Base-by-base conservation (phyloP, 2,329 filamentous ascomycete species). In the Dactylonectria macrodidyma region DNA sequence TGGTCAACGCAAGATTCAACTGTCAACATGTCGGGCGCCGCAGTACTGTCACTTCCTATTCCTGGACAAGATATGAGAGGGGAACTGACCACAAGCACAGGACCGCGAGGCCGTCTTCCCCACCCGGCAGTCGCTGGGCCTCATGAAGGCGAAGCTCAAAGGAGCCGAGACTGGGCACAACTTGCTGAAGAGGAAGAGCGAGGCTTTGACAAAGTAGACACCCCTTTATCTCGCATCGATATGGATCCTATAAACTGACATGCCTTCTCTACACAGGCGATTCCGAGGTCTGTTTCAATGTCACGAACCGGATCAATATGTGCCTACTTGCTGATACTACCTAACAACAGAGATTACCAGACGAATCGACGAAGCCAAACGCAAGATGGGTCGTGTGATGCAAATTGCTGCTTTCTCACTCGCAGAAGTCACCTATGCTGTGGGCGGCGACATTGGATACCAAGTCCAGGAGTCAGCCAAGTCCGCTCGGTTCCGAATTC, bases 361-460 rank as follows among this genome's bases (percentile, higher is more conserved):
- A 81, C 93, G 96, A 78, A 99, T 99, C 83, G 95, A 99, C 85
- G 96, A 99, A 82, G 96, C 96, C 48, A 99, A 99, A 84, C 93
- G 95, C 76, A 99, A 99, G 86, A 99, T 99, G 95, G 96, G 96
- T 65, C 90, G 95, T 38, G 96, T 99, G 44, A 99, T 99, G 96
- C 95, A 98, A 82, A 97, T 99, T 78, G 96, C 96, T 47, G 95
- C 96, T 52, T 98, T 99, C 84, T 98, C 95, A 50, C 89, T 99
- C 19, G 96, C 96, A 67, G 96, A 98, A 84, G 96, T 99, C 64
- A 97, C 95, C 56, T 99, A 99, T 78, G 96, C 96, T 30, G 95
- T 98, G 33, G 96, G 96, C 70, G 95, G 95, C 77, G 93, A 97
- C 78, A 97, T 99, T 76, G 93, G 93, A 69, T 99, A 97, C 84